Evolutionary conservation across 2,329 filamentous ascomycete genomes (phyloP), one percentile per base, ranked within the genome.

Genomic region (Colletotrichum tamarilloi): DNA sequence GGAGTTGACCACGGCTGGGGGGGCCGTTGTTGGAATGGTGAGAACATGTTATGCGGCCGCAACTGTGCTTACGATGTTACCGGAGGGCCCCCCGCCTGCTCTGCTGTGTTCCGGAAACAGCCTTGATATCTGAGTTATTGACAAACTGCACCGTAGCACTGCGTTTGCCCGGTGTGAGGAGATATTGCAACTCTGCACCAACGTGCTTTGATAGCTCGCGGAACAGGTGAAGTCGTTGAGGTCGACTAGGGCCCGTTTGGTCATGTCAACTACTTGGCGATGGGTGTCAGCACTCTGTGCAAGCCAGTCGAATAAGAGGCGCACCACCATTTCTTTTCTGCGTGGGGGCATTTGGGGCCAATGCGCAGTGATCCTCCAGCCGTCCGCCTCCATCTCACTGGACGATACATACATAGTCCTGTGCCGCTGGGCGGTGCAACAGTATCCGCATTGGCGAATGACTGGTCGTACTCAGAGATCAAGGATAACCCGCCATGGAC

Each of bases 241-340:
- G 67, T 30, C 62, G 60, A 67, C 35, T 49, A 68, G 56, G 32
- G 46, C 60, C 67, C 60, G 60, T 65, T 7, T 32, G n/a, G n/a
- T 22, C 2, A 59, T 28, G 59, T 65, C 66, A 73, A 59, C 60
- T 38, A 52, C 65, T 68, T 72, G 59, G 66, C 59, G 22, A 62
- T 62, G 58, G 58, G 24, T 19, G 69, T 63, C 65, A 68, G 69
- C 59, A 72, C 69, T 68, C 58, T 72, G 59, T 64, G 14, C 8
- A 59, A 53, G 35, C 52, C 22, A 28, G 4, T 16, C 52, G 52
- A 52, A 35, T 19, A 53, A 53, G 28, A 53, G 38, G 7, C 28
- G 55, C 14, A 5, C 19, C 12, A 35, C 32, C 16, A 26, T 35
- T 22, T 32, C 8, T 14, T 53, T 42, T 22, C 28, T 28, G 49